Evolutionary conservation across 352 stramenopile genomes (phyloP), one percentile per base, ranked within the genome.

Genomic region (Phytophthora multivora): DNA sequence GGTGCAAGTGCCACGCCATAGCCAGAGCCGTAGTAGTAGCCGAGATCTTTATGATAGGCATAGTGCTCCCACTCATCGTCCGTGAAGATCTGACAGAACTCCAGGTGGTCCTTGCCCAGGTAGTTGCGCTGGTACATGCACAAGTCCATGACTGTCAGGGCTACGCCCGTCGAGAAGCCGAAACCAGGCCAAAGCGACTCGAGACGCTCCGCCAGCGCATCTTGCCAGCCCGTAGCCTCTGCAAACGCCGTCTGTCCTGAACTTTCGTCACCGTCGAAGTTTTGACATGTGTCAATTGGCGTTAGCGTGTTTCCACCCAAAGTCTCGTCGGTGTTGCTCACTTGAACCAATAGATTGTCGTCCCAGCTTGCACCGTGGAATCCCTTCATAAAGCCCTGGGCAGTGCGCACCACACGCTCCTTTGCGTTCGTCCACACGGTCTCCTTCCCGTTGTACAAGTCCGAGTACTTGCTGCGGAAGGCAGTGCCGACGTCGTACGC

Each of bases 121-220:
- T 79, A 71, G 45, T 83, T 83, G 39, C 73, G 73, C 57, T 86
- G 69, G 61, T 83, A 86, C 65, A 77, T 80, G 59, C 77, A 86
- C 35, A 86, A 54, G 59, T 86, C 77, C 77, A 83, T 86, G 40
- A 86, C 59, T 8, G 69, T 75, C 6, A 73, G 21, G 1, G 69
- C 42, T 23, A 80, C 74, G 42, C 79, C 69, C 2, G 53, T 48
- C 12, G 51, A 72, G 58, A 83, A 71, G 0, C 48, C 64, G 35
- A 83, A 80, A 5, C 39, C 69, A 11, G 71, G 63, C 77, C 74
- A 86, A 13, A 76, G 61, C 38, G 57, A 55, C 18, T 81, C 58
- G 12, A 83, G 66, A 21, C 75, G 74, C 36, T 69, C 36, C 8
- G 57, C 47, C 43, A 75, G 9, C 1, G 54, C 51, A 41, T 72